phyloP scores from a whole-genome alignment of 345 rosid species.

The Brassica rapa region DNA sequence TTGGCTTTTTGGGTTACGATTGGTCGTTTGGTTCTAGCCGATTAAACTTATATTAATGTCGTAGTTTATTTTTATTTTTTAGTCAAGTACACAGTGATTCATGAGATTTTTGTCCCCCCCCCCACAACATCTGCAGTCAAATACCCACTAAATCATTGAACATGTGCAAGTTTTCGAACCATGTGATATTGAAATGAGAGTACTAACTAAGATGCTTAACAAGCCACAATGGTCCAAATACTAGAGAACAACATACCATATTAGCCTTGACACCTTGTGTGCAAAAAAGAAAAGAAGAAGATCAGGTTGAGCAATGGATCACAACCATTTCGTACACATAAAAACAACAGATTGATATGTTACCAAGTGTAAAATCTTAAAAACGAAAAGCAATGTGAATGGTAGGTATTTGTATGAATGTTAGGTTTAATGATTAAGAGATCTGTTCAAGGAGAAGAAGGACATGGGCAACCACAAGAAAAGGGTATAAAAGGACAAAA shows the following conservation, averaged over 20 bases:
- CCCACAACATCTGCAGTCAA: background rate
- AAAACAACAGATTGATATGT: constrained; percentile 1
- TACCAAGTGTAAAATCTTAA: constrained; percentile 3
- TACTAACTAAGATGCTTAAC: constrained; percentile 2
- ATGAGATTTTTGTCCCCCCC: background rate
- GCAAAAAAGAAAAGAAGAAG: background rate
- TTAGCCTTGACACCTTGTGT: background rate
- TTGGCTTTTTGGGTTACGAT: background rate
- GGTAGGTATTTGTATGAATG: constrained; percentile 12
- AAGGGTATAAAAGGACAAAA: constrained; percentile 29
- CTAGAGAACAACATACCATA: constrained; percentile 10
- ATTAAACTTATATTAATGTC: background rate
- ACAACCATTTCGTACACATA: background rate
- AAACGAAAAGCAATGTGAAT: background rate
- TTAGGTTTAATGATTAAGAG: constrained; percentile 9
- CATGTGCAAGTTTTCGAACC: background rate
- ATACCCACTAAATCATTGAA: constrained; percentile 12
- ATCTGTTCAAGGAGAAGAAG: constrained; percentile 11
- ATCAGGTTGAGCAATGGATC: background rate
- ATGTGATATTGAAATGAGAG: constrained; percentile 13
- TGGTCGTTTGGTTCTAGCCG: background rate
- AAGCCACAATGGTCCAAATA: constrained; percentile 17
- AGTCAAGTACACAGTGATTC: background rate
- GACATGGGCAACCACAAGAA: constrained; percentile 29
- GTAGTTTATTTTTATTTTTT: background rate